These are phyloP conservation scores for Penicillium goetzii DNA, from an alignment of 495 filamentous ascomycete genomes.

Conservation along the genomic window DNA sequence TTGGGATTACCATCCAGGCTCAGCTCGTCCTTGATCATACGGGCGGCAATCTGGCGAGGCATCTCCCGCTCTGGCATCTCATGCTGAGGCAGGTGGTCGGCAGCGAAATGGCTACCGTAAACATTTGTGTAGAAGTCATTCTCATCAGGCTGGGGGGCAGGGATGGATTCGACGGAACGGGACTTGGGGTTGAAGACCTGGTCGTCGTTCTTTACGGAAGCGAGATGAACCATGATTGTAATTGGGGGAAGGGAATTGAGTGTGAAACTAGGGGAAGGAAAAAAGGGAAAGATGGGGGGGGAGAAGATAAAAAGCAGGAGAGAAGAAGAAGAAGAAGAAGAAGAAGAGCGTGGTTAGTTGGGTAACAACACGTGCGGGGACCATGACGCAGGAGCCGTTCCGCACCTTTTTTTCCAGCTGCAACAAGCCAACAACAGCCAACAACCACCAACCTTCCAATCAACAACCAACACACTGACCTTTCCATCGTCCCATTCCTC, in stretches of 20 bases:
- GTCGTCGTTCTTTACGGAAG: constrained; percentile 39
- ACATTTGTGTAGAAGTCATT: constrained; percentile 72
- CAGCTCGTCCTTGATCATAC: constrained; percentile 93
- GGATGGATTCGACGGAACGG: constrained; percentile 37
- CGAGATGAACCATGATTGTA: constrained; percentile 46
- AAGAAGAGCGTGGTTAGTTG: background rate
- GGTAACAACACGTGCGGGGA: constrained; percentile 11
- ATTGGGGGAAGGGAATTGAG: background rate
- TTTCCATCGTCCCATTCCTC: background rate
- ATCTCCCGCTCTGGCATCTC: constrained; percentile 91
- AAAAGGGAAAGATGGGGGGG: background rate
- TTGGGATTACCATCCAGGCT: constrained; percentile 88
- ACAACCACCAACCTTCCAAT: background rate
- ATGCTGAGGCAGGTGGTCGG: constrained; percentile 72
- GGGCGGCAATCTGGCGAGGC: constrained; percentile 87
- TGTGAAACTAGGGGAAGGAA: background rate
- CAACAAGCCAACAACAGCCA: too few species aligned
- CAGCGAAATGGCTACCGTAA: constrained; percentile 82
- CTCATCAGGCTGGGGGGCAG: constrained; percentile 43
- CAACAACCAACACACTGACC: background rate
- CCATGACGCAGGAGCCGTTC: constrained; percentile 6
- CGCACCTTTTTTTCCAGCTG: too few species aligned
- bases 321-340: background rate
- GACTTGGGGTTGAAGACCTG: constrained; percentile 26
- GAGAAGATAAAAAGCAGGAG: background rate